phyloP scores from a whole-genome alignment of 2,329 filamentous ascomycete genomes.

The Colletotrichum agaves region DNA sequence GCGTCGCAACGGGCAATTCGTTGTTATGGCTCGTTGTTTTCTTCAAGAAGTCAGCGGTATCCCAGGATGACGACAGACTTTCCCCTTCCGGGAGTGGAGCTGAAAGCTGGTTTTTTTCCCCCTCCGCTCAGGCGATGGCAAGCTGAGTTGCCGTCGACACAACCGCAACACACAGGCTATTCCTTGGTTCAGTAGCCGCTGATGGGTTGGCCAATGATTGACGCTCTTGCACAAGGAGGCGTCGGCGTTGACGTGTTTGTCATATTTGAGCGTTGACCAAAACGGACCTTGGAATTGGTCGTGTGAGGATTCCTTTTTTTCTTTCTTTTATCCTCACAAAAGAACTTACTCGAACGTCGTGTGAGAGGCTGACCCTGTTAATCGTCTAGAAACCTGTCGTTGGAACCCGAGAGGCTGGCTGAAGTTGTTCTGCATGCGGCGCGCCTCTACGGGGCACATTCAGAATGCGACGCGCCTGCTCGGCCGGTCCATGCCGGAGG shows the following conservation, averaged over 20 bases:
- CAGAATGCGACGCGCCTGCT: background rate
- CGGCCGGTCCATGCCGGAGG: constrained; percentile 28
- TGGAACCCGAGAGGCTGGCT: constrained; percentile 17
- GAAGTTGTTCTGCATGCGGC: background rate
- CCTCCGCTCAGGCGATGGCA: background rate
- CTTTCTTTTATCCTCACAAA: background rate
- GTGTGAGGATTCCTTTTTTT: constrained; percentile 6
- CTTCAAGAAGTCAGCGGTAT: constrained; percentile 34
- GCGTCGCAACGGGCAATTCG: constrained; percentile 13
- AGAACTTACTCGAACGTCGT: constrained; percentile 14
- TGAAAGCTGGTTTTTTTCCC: constrained; percentile 23
- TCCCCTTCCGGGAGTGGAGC: constrained; percentile 35
- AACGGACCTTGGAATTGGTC: background rate
- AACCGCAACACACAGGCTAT: constrained; percentile 24
- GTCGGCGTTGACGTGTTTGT: constrained; percentile 18
- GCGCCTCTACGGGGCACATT: background rate
- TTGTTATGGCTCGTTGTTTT: constrained; percentile 22
- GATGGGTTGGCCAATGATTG: constrained; percentile 21
- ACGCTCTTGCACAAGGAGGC: constrained; percentile 19
- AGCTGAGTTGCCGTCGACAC: constrained; percentile 16
- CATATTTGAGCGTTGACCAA: constrained; percentile 18
- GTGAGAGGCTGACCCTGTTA: constrained; percentile 10
- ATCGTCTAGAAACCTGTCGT: constrained; percentile 6
- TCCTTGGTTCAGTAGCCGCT: constrained; percentile 27
- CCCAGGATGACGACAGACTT: constrained; percentile 37